These are phyloP conservation scores for Aspergillus ochraceoroseus DNA, from an alignment of 2,329 filamentous ascomycete genomes.

Conservation along the genomic window DNA sequence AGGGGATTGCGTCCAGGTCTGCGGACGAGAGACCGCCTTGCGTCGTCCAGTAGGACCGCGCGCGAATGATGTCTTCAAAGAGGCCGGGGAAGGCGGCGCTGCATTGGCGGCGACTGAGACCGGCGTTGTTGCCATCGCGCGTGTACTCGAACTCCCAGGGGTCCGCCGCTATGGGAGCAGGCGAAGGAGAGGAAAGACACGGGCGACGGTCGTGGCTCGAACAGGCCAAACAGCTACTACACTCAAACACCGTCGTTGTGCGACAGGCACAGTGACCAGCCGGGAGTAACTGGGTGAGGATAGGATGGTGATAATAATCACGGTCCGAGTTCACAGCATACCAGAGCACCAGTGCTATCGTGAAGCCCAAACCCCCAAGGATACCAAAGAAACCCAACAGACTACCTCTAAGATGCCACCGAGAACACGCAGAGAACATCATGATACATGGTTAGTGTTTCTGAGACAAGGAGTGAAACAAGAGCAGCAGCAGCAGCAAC, in stretches of 20 bases:
- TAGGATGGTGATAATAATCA: conserved; percentile 34
- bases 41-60: conserved; percentile 27
- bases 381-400: conserved; percentile 21
- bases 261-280: conserved; percentile 39
- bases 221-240: conserved; percentile 34
- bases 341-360: conserved; percentile 27
- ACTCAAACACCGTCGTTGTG: conserved; percentile 39
- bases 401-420: no score
- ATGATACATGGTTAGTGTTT: no score
- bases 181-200: conserved; percentile 12
- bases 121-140: conserved; percentile 33
- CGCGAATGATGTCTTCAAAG: conserved; percentile 36
- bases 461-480: no score
- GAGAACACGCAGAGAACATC: no score
- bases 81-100: conserved; percentile 34
- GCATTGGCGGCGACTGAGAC: conserved; percentile 30
- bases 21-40: conserved; percentile 25
- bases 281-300: conserved; percentile 39
- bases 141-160: conserved; percentile 32
- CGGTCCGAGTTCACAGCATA: conserved; percentile 37
- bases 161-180: conserved; percentile 3
- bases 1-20: conserved; percentile 28
- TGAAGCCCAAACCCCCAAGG: conserved; percentile 20
- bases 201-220: conserved; percentile 13
- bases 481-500: no score